Percentiles rank a stretch among this genome's conserved stretches.
phyloP scores from a whole-genome alignment of 306 rosid genomes.

The Inga oerstediana region DNA sequence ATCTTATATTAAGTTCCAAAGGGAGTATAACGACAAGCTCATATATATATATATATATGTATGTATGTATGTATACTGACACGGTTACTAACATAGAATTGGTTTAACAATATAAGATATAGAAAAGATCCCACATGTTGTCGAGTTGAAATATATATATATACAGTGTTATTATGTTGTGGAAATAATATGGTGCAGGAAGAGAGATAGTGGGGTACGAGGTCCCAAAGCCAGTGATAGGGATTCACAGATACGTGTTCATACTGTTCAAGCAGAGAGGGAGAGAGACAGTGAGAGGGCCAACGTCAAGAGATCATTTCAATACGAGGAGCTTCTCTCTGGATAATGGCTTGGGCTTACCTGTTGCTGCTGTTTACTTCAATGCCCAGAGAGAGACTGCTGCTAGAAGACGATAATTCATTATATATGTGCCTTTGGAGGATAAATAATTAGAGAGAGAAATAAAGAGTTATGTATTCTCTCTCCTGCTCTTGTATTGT shows the following conservation, averaged over 20 bases:
- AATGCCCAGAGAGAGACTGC: conserved; percentile 94
- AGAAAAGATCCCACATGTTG: too few relatives aligned
- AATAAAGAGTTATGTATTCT: not conserved
- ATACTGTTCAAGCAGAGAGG: conserved; percentile 86
- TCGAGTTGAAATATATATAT: too few relatives aligned
- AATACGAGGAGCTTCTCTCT: conserved; percentile 73
- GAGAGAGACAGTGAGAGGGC: conserved; percentile 81
- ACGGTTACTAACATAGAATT: too few relatives aligned
- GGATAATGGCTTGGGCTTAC: conserved; percentile 71
- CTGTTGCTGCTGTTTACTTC: conserved; percentile 94
- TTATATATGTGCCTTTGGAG: not conserved
- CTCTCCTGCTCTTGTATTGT: not conserved
- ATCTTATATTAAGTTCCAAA: too few relatives aligned
- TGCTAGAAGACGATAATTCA: conserved; percentile 57
- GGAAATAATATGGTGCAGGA: conserved; percentile 42
- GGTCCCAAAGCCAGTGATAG: conserved; percentile 75
- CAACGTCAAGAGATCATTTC: conserved; percentile 66
- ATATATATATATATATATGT: too few relatives aligned
- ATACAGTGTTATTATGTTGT: too few relatives aligned
- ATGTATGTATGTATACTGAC: too few relatives aligned
- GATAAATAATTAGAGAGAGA: not conserved
- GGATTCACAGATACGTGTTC: conserved; percentile 86
- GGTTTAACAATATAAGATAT: too few relatives aligned
- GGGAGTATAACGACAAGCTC: not conserved
- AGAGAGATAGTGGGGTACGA: conserved; percentile 72